Conservation (phyloP, 2,329 filamentous ascomycete species). For the Colletotrichum phormii region DNA sequence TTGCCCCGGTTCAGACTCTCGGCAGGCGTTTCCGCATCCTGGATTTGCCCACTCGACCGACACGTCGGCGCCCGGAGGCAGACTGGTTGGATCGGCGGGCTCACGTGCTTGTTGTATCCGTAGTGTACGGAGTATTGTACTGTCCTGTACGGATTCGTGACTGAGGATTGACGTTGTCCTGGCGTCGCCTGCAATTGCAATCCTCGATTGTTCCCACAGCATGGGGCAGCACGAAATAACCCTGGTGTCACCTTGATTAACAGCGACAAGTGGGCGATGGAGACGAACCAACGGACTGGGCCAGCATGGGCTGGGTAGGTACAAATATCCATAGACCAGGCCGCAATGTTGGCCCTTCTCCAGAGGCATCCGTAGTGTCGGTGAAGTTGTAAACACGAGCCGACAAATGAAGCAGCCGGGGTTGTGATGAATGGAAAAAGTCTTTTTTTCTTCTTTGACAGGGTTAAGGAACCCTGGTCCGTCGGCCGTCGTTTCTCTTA, state of each 20-base stretch:
- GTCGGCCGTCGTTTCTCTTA: slow-evolving; percentile 16
- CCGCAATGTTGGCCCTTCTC: slow-evolving; percentile 24
- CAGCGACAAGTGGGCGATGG: slow-evolving; percentile 25
- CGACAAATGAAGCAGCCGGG: slow-evolving; percentile 32
- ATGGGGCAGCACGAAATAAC: slow-evolving; percentile 32
- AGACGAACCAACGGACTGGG: slow-evolving; percentile 34
- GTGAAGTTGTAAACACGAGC: slow-evolving; percentile 33
- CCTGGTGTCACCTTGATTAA: slow-evolving; percentile 35
- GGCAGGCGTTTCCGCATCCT: slow-evolving; percentile 8
- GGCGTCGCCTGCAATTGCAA: neutral
- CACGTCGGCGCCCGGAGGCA: slow-evolving; percentile 13
- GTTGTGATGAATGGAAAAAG: slow-evolving; percentile 27
- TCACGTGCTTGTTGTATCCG: slow-evolving; percentile 12
- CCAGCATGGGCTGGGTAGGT: slow-evolving; percentile 15
- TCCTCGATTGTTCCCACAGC: slow-evolving; percentile 20
- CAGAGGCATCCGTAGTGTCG: slow-evolving; percentile 32
- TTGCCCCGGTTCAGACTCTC: slow-evolving; percentile 22
- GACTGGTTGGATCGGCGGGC: neutral
- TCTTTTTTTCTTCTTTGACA: neutral
- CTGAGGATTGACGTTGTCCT: slow-evolving; percentile 24
- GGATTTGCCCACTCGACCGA: slow-evolving; percentile 13
- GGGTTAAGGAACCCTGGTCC: slow-evolving; percentile 8
- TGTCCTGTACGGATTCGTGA: slow-evolving; percentile 5
- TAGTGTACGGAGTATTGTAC: neutral
- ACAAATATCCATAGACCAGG: neutral